Base-by-base conservation (phyloP, 371 early-diverging fungal genomes). In the Parasitella parasitica region DNA sequence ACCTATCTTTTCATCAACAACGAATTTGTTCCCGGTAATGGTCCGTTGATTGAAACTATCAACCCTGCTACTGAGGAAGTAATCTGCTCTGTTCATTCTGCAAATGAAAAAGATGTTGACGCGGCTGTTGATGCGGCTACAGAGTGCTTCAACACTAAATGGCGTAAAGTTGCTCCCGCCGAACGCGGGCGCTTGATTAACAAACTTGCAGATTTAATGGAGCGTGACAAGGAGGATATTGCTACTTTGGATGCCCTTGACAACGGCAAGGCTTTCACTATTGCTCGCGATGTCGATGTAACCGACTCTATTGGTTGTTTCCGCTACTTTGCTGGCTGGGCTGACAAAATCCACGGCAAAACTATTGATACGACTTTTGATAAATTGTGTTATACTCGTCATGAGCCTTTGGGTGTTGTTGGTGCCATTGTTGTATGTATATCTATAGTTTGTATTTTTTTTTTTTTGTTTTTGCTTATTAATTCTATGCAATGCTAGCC, bases 201-300 rank as follows among this genome's bases (percentile, higher is more conserved):
- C 48, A 84, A 85, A 35, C 80, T 94, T 59, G 94, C 94, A 8
- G 82, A 87, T 32, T 75, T 89, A 11, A 82, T 96, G 55, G 91
- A 93, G 60, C 75, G 83, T 30, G 83, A 92, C 70, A 73, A 75
- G 28, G 82, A 83, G n/a, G 78, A 83, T 9, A 66, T 96, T 32
- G 95, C 95, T 34, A 77, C 76, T 4, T 70, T 95, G 32, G 97
- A 96, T 71, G 89, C 93, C 41, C 66, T 87, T 27, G 91, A 94
- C 69, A 92, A 89, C 26, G 97, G 97, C 16, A 96, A 96, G 72
- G 80, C 93, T 1, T 77, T 91, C 51, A 56, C 57, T n/a, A 76
- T 85, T 51, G 86, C 90, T 49, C 69, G 75, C 49, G 83, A 82
- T 63, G 80, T 76, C 4, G 95, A 95, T 67, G 78, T 90, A 4